Evolutionary conservation across 1,284 basidiomycete species (phyloP), one percentile per base, ranked within the genome.

Genomic region (Ustilago curta): DNA sequence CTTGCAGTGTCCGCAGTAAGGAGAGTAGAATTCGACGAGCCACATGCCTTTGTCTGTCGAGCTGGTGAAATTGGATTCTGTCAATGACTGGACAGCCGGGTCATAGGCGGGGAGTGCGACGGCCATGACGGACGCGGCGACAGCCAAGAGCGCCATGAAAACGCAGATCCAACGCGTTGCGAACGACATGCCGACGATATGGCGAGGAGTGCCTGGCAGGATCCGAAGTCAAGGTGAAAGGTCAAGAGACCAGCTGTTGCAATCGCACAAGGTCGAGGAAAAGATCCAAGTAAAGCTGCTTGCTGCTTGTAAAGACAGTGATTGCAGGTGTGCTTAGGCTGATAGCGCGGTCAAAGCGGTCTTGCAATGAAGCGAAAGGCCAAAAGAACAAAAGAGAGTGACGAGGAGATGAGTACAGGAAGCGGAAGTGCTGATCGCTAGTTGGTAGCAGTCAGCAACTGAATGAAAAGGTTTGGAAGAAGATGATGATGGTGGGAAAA

Each of bases 1-100:
- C 42, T 87, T 88, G 85, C 93, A 95, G 81, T 94, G 92, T 12
- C 84, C 83, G 83, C 93, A 95, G 76, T 90, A 92, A 0, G 93
- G 93, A 89, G 72, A 73, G 60, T 63, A 83, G 62, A 79, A 83
- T 44, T 83, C 82, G 45, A 83, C 54, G n/a, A 83, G 52, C 62
- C 74, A 72, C 62, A 69, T 66, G 56, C 70, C 70, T 2, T n/a
- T 47, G 14, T 54, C 59, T 42, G 56, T 67, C 44, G 45, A 44
- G 19, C 48, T 31, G 45, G 69, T 65, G 42, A 71, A 76, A 59
- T 71, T 76, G 64, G 55, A 37, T 2, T 32, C 48, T 16, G 74
- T 77, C 19, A 72, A 42, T 1, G 68, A 29, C 12, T 23, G n/a
- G 18, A 65, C 32, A 5, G 57, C 44, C 3, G 60, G 54, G 35